Evolutionary conservation across 305 asterid genomes (phyloP).

Genomic region (Solanum chacoense): DNA sequence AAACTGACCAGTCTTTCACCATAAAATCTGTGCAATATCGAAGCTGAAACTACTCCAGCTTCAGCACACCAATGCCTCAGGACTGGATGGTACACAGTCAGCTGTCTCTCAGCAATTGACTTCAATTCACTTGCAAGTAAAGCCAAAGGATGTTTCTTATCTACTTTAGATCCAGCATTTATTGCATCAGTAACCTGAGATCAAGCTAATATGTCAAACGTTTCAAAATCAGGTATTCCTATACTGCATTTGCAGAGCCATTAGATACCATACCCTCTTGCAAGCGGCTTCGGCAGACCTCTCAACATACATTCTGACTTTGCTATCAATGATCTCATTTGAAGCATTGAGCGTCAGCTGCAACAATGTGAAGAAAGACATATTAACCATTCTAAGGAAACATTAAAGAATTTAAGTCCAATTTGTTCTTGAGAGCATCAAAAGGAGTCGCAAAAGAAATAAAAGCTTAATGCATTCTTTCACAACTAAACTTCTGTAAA

Average conservation of each 20-base stretch:
- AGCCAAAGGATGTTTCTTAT: slow-evolving; percentile 58
- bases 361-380: slow-evolving; percentile 11
- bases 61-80: slow-evolving; percentile 60
- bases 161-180: slow-evolving; percentile 31
- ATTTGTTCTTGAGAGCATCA: slow-evolving; percentile 9
- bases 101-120: slow-evolving; percentile 63
- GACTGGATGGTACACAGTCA: slow-evolving; percentile 53
- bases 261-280: slow-evolving; percentile 47
- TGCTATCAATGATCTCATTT: slow-evolving; percentile 34
- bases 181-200: slow-evolving; percentile 45
- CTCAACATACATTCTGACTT: slow-evolving; percentile 53
- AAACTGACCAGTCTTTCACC: slow-evolving; percentile 85
- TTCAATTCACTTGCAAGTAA: slow-evolving; percentile 66
- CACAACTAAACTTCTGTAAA: neutral
- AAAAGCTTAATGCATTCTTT: neutral
- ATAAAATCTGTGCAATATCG: slow-evolving; percentile 57
- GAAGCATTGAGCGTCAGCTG: slow-evolving; percentile 42
- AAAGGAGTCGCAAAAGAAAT: neutral
- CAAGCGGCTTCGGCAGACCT: slow-evolving; percentile 66
- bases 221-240: neutral
- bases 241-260: slow-evolving; percentile 1
- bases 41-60: slow-evolving; percentile 54
- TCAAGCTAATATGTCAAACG: slow-evolving; percentile 12
- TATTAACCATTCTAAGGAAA: neutral
- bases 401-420: neutral